Conservation (phyloP, 2,329 filamentous ascomycete species). For the Beauveria rudraprayagi region DNA sequence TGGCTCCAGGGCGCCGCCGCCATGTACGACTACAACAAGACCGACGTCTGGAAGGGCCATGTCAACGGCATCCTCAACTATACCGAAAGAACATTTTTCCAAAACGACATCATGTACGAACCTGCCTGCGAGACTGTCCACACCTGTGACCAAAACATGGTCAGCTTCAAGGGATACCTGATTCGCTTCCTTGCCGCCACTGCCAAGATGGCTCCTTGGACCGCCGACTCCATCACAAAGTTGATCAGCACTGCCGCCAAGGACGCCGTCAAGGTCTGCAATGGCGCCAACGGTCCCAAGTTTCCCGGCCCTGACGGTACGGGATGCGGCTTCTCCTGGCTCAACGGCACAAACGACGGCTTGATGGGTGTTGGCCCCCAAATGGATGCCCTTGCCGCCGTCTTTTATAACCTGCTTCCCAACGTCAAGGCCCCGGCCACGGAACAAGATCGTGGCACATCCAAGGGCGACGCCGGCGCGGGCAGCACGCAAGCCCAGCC, state of each 20-base stretch:
- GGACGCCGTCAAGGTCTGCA: conserved; percentile 45
- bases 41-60: conserved; percentile 47
- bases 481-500: conserved; percentile 27
- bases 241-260: conserved; percentile 43
- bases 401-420: conserved; percentile 52
- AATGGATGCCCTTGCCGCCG: conserved; percentile 57
- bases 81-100: conserved; percentile 46
- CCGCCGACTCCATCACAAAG: conserved; percentile 39
- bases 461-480: conserved; percentile 40
- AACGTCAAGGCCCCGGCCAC: conserved; percentile 39
- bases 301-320: conserved; percentile 48
- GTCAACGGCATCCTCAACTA: conserved; percentile 49
- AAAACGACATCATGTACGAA: conserved; percentile 50
- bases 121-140: conserved; percentile 53
- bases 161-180: conserved; percentile 69
- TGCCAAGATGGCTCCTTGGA: conserved; percentile 46
- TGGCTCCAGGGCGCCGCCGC: conserved; percentile 54
- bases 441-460: conserved; percentile 50
- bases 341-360: conserved; percentile 47
- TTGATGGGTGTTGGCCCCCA: conserved; percentile 57
- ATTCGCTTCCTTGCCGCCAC: conserved; percentile 56
- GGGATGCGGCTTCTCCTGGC: conserved; percentile 63
- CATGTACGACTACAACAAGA: conserved; percentile 53
- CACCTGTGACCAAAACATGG: conserved; percentile 63
- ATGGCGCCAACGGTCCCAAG: conserved; percentile 33